A percentile compares a stretch with the other conserved stretches of the same genome.
phyloP scores from a whole-genome alignment of 441 rosid genomes.

The Mallotus repandus region DNA sequence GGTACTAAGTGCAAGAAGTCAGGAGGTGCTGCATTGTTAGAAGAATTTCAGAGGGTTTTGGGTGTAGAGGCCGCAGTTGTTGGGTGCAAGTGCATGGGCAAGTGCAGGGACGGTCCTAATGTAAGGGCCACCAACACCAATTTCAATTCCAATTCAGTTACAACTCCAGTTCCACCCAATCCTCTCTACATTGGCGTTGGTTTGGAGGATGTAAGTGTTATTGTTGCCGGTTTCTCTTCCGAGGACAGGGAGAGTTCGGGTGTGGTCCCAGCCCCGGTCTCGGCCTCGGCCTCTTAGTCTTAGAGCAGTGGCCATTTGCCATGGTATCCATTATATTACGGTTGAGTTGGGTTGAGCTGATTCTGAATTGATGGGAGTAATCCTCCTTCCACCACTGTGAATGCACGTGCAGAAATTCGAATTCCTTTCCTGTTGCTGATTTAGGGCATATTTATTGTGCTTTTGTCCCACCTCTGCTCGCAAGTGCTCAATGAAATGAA shows the following conservation, averaged over 20 bases:
- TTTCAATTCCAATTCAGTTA: constrained; percentile 25
- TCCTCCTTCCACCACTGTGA: not conserved
- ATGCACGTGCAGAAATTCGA: no score
- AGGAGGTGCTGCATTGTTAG: constrained; percentile 57
- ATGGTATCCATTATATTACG: no score
- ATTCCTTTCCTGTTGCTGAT: no score
- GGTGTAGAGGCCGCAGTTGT: constrained; percentile 49
- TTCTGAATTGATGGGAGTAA: not conserved
- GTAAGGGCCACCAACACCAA: constrained; percentile 35
- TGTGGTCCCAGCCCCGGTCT: constrained; percentile 23
- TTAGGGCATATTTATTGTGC: no score
- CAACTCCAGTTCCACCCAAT: constrained; percentile 28
- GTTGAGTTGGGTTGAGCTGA: not conserved
- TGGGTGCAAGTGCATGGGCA: constrained; percentile 81
- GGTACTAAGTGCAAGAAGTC: constrained; percentile 72
- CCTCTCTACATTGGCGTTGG: constrained; percentile 64
- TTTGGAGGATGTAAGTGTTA: constrained; percentile 58
- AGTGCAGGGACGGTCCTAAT: constrained; percentile 84
- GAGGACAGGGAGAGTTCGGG: constrained; percentile 19
- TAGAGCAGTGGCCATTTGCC: no score
- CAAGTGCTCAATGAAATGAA: not conserved
- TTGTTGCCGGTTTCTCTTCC: constrained; percentile 45
- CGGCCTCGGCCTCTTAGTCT: no score
- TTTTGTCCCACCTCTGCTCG: not conserved
- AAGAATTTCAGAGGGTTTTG: constrained; percentile 50